phyloP scores from a whole-genome alignment of 306 rosid species.

The Hippophae rhamnoides region DNA sequence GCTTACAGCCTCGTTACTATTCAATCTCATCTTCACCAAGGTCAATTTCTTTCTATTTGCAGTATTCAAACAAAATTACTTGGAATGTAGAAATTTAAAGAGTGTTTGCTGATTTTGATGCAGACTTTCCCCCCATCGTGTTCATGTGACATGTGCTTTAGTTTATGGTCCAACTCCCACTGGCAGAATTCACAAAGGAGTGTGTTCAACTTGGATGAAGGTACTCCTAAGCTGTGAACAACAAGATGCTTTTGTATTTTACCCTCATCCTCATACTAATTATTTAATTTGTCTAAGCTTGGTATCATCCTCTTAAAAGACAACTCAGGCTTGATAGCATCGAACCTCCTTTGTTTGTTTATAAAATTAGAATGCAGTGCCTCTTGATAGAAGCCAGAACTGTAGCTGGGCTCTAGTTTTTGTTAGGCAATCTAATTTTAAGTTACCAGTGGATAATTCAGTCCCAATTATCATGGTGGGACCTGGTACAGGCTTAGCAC shows the following conservation, averaged over 20 bases:
- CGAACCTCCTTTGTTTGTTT: background rate
- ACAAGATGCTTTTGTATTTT: background rate
- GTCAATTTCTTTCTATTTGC: conserved; percentile 17
- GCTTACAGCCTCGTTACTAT: conserved; percentile 88
- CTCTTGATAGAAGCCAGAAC: conserved; percentile 55
- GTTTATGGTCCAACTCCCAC: conserved; percentile 66
- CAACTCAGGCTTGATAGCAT: background rate
- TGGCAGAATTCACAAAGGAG: conserved; percentile 82
- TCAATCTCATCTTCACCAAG: conserved; percentile 97
- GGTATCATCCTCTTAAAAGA: too few species aligned
- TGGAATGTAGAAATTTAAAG: too few species aligned
- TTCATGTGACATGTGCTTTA: conserved; percentile 93
- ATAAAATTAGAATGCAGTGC: conserved; percentile 48
- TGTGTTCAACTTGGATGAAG: conserved; percentile 99
- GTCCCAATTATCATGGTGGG: conserved; percentile 94
- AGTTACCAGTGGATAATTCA: conserved; percentile 64
- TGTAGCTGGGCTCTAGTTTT: conserved; percentile 91
- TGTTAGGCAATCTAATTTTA: conserved; percentile 91
- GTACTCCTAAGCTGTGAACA: conserved; percentile 23
- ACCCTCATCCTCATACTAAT: background rate
- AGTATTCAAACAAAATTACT: too few species aligned
- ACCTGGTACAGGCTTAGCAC: conserved; percentile 99
- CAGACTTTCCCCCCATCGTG: conserved; percentile 15
- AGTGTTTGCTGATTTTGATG: too few species aligned
- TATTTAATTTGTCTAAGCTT: too few species aligned